Conservation (phyloP, 176 grass and related monocot species). For the Oryza meyeriana region DNA sequence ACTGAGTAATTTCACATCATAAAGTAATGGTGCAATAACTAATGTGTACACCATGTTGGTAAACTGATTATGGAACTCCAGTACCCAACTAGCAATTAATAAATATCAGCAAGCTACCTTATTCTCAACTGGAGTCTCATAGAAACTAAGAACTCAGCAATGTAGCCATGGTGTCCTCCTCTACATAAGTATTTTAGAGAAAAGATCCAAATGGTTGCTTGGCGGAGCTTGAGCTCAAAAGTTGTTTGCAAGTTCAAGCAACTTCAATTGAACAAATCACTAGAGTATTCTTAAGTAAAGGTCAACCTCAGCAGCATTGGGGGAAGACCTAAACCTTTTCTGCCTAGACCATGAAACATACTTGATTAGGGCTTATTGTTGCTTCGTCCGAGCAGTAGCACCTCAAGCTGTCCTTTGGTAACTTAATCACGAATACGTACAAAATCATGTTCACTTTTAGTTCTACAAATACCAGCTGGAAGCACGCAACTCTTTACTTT, state of each 20-base stretch:
- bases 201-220: not conserved
- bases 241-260: not conserved
- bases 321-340: constrained; percentile 12
- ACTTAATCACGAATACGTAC: not conserved
- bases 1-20: not conserved
- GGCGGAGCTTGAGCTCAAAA: constrained; percentile 5
- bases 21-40: not conserved
- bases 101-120: not conserved
- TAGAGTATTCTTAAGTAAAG: not conserved
- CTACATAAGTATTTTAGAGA: not conserved
- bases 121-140: not conserved
- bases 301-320: constrained; percentile 7
- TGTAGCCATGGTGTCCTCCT: not conserved
- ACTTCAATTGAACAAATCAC: not conserved
- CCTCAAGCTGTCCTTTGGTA: not conserved
- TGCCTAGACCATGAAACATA: not conserved
- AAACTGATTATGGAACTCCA: not conserved
- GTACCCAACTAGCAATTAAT: not conserved
- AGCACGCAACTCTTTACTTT: not conserved
- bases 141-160: not conserved
- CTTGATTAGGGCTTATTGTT: constrained; percentile 4
- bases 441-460: not conserved
- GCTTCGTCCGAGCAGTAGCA: not conserved
- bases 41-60: not conserved
- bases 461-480: not conserved